A percentile compares a stretch with the other conserved stretches of the same genome.
Conservation (phyloP, 345 rosid species). For the Eucalyptus melliodora region DNA sequence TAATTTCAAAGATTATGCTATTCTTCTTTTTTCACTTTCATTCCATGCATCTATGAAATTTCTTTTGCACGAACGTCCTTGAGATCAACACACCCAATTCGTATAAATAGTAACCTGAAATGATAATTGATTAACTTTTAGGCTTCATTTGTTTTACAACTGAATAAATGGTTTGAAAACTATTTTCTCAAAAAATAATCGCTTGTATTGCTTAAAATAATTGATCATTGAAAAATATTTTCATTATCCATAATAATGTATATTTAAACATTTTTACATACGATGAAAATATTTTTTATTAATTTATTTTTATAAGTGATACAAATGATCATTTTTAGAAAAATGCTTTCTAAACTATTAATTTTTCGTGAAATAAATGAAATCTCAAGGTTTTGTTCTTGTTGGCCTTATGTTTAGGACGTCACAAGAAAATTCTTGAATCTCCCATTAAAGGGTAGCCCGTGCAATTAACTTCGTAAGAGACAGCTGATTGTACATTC, state of each 20-base stretch:
- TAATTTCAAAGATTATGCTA: not conserved
- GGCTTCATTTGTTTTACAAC: not conserved
- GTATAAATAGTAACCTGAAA: not conserved
- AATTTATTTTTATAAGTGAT: accelerated
- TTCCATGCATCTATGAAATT: not conserved
- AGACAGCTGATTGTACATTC: not conserved
- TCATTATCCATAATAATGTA: too few species aligned
- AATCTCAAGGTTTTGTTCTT: not conserved
- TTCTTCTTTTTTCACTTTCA: not conserved
- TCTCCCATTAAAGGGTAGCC: not conserved
- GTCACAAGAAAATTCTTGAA: not conserved
- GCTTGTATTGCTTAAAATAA: accelerated
- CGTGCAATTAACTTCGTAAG: accelerated
- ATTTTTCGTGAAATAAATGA: too few species aligned
- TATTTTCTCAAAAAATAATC: too few species aligned
- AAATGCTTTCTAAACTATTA: too few species aligned
- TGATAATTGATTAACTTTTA: not conserved
- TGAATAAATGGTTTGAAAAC: too few species aligned
- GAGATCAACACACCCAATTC: not conserved
- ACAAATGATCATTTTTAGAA: too few species aligned
- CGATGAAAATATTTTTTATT: too few species aligned
- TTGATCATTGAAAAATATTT: too few species aligned
- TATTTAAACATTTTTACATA: not conserved
- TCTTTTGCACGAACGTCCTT: not conserved
- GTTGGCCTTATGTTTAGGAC: not conserved